These are phyloP conservation scores for Tolypocladium guangdongense DNA, from an alignment of 2,329 filamentous ascomycete species.

Conservation along the genomic window DNA sequence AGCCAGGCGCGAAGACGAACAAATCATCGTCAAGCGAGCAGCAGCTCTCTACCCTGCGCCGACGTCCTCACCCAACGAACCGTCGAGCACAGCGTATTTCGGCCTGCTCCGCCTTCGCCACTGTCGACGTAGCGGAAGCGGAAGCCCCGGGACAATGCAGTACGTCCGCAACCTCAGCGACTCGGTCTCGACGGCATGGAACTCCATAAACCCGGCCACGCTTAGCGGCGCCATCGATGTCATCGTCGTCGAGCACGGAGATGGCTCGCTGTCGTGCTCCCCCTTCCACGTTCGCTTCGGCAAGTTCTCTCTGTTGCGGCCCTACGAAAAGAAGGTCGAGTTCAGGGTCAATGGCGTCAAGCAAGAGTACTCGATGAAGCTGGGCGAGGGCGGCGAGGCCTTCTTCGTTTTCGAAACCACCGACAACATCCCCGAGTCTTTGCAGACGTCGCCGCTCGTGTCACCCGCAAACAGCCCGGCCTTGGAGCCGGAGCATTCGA, in stretches of 20 bases:
- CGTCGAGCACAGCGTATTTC: not conserved
- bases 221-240: constrained; percentile 97
- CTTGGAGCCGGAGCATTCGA: constrained; percentile 29
- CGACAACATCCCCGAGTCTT: constrained; percentile 78
- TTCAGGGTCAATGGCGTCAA: constrained; percentile 89
- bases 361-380: constrained; percentile 94
- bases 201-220: constrained; percentile 96
- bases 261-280: constrained; percentile 81
- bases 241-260: constrained; percentile 92
- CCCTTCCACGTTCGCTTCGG: constrained; percentile 98
- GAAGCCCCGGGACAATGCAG: constrained; percentile 57
- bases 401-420: constrained; percentile 98
- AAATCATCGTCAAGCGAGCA: not conserved
- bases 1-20: not conserved
- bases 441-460: constrained; percentile 90
- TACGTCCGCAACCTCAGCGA: constrained; percentile 94
- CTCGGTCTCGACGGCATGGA: constrained; percentile 97
- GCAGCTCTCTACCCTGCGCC: not conserved
- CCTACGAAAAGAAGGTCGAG: constrained; percentile 97
- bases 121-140: constrained; percentile 1
- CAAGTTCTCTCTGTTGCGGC: constrained; percentile 91
- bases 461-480: constrained; percentile 81
- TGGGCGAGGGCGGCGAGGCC: constrained; percentile 92
- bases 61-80: not conserved
- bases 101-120: not conserved